Percentiles rank a stretch among this genome's conserved stretches.
Conservation (phyloP, 2,329 filamentous ascomycete species). For the Metarhizium album region DNA sequence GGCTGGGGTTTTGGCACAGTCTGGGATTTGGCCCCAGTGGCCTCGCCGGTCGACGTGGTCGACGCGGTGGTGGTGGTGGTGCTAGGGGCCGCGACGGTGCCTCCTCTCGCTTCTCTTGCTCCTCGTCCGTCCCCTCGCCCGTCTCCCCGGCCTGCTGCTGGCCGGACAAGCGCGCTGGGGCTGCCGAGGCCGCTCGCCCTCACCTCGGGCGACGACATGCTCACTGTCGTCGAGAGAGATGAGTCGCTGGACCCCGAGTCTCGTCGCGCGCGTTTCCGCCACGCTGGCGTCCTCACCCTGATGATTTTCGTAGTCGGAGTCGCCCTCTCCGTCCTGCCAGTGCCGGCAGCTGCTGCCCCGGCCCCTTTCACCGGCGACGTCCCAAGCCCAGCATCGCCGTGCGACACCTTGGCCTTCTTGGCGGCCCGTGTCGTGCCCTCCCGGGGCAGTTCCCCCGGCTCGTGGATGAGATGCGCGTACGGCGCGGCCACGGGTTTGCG, state of each 20-base stretch:
- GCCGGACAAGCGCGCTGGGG: slow-evolving; percentile 1
- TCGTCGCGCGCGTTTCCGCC: slow-evolving; percentile 23
- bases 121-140: background rate
- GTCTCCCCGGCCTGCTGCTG: slow-evolving; percentile 1
- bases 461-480: slow-evolving; percentile 34
- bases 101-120: background rate
- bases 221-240: slow-evolving; percentile 30
- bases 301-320: slow-evolving; percentile 6
- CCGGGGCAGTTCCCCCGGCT: slow-evolving; percentile 4
- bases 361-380: background rate
- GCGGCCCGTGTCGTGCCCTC: slow-evolving; percentile 15
- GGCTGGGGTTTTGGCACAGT: slow-evolving; percentile 25
- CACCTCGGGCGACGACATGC: slow-evolving; percentile 28
- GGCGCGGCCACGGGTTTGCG: slow-evolving; percentile 38
- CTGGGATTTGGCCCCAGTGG: slow-evolving; percentile 18
- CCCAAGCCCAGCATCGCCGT: slow-evolving; percentile 7
- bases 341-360: background rate
- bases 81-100: background rate
- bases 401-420: slow-evolving; percentile 27
- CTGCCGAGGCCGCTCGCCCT: slow-evolving; percentile 13
- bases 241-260: slow-evolving; percentile 31
- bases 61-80: background rate
- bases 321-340: background rate
- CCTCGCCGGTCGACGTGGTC: background rate
- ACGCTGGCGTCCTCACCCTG: slow-evolving; percentile 23